A percentile compares a stretch with the other conserved stretches of the same genome.
These are phyloP conservation scores for Sphagnum tenellum DNA, from an alignment of 225 moss, liverwort and hornwort species.

Conservation along the genomic window DNA sequence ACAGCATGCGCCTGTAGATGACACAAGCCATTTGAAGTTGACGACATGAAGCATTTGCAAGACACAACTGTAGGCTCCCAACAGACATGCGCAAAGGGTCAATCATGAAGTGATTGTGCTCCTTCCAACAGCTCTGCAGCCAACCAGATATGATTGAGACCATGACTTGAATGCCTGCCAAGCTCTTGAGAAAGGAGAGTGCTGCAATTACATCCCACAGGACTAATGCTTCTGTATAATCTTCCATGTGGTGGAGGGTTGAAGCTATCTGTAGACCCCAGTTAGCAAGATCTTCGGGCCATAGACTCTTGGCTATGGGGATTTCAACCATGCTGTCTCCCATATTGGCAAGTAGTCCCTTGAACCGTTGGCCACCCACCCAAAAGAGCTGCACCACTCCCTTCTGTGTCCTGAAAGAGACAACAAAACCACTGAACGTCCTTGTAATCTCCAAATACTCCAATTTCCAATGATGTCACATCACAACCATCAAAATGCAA, in stretches of 20 bases:
- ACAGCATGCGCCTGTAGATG: slow-evolving; percentile 53
- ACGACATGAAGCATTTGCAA: slow-evolving; percentile 63
- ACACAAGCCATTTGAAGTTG: slow-evolving; percentile 76
- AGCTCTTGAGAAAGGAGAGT: slow-evolving; percentile 42
- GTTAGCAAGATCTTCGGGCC: slow-evolving; percentile 20
- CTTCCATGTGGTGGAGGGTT: slow-evolving; percentile 63
- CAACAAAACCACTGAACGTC: not conserved
- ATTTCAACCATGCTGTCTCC: slow-evolving; percentile 9
- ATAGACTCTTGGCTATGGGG: slow-evolving; percentile 18
- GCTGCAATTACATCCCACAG: slow-evolving; percentile 74
- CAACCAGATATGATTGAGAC: slow-evolving; percentile 47
- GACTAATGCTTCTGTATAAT: slow-evolving; percentile 46
- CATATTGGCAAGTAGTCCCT: slow-evolving; percentile 6
- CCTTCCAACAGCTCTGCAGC: slow-evolving; percentile 55
- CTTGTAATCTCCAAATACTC: too few species aligned
- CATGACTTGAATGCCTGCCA: slow-evolving; percentile 29
- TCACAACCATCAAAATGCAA: too few species aligned
- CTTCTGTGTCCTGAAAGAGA: slow-evolving; percentile 68
- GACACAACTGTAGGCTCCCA: slow-evolving; percentile 21
- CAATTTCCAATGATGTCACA: too few species aligned
- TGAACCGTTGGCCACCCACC: slow-evolving; percentile 42
- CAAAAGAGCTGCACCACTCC: slow-evolving; percentile 91
- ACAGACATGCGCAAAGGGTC: slow-evolving; percentile 13
- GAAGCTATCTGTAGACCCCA: slow-evolving; percentile 55
- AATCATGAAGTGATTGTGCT: slow-evolving; percentile 10